phyloP scores from a whole-genome alignment of 73 alveolate species.

The Paramecium biaurelia region DNA sequence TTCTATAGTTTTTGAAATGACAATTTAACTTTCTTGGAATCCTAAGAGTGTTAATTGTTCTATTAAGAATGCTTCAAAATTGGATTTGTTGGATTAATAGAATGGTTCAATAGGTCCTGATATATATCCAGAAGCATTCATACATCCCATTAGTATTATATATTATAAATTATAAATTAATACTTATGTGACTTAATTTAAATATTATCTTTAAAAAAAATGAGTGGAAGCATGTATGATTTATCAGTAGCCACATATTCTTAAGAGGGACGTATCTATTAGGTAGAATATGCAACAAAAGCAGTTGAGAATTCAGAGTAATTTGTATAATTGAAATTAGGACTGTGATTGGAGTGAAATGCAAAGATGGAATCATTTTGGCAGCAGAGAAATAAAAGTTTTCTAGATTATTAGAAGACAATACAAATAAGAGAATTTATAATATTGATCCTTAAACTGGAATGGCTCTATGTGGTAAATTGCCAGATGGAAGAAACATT shows the following conservation, averaged over 20 bases:
- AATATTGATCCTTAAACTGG: constrained; percentile 74
- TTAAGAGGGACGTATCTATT: constrained; percentile 92
- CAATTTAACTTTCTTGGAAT: neutral
- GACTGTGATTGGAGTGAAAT: constrained; percentile 86
- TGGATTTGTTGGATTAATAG: neutral
- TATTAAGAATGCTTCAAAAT: neutral
- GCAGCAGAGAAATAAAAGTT: constrained; percentile 86
- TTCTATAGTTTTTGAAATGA: neutral
- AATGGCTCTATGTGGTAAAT: constrained; percentile 83
- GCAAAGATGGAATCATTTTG: constrained; percentile 91
- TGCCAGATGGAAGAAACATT: constrained; percentile 93
- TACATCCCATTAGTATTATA: neutral
- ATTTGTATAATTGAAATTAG: constrained; percentile 32
- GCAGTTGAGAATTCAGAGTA: constrained; percentile 88
- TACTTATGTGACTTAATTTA: constrained; percentile 30
- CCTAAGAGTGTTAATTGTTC: neutral
- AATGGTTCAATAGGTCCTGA: neutral
- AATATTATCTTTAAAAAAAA: neutral
- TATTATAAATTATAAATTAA: neutral
- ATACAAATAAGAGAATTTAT: constrained; percentile 88
- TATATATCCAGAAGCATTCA: neutral
- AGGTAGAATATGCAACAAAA: constrained; percentile 90
- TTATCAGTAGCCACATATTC: constrained; percentile 77
- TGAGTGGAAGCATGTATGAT: constrained; percentile 74
- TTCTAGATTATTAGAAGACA: constrained; percentile 83